Conservation (phyloP, 139 green algal genomes). For the Coccomyxa sp. region DNA sequence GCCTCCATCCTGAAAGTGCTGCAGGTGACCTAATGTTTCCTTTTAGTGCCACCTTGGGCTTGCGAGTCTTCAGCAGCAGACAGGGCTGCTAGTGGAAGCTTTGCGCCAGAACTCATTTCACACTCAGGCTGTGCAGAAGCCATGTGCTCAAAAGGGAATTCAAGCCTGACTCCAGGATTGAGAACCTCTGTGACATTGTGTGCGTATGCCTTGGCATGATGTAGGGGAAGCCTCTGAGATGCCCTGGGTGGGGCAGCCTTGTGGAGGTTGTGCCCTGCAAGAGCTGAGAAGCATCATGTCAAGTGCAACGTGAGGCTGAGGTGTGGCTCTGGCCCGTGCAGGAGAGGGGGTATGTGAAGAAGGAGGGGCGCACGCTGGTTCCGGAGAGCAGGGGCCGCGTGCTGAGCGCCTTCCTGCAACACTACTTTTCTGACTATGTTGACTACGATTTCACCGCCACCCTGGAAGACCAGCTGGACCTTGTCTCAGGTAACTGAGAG, state of each 20-base stretch:
- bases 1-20: constrained; percentile 76
- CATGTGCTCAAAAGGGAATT: too few species aligned
- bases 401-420: constrained; percentile 69
- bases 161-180: too few species aligned
- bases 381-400: constrained; percentile 58
- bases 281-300: neutral
- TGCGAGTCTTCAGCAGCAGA: too few species aligned
- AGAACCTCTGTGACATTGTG: too few species aligned
- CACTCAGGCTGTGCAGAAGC: too few species aligned
- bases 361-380: constrained; percentile 49
- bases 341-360: constrained; percentile 63
- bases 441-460: constrained; percentile 75
- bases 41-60: too few species aligned
- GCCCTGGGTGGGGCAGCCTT: too few species aligned
- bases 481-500: constrained; percentile 47
- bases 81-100: too few species aligned
- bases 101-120: too few species aligned
- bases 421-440: constrained; percentile 73
- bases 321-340: constrained; percentile 20
- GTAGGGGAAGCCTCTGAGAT: neutral
- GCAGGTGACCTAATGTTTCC: constrained; percentile 22
- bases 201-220: too few species aligned
- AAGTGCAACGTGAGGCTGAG: neutral
- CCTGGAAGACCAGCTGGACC: constrained; percentile 62
- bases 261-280: neutral